Base-by-base conservation (phyloP, 306 rosid species). In the Pyrus communis region DNA sequence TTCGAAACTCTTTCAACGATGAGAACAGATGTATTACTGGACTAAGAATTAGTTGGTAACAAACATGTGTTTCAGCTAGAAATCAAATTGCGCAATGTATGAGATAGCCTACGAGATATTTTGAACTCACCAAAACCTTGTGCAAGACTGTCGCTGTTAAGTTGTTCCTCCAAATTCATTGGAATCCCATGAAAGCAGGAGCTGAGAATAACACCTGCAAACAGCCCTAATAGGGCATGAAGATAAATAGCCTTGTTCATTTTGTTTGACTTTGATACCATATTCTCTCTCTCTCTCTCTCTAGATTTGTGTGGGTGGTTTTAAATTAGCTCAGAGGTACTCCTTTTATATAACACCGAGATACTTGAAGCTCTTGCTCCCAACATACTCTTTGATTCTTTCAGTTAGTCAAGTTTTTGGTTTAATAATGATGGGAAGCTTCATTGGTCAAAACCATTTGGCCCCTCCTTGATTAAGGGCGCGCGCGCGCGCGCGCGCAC, bases 161-260 rank as follows among this genome's bases (percentile, higher is more conserved):
- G 7, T 64, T 64, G 19, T 9, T 31, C 69, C 45, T 64, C 23
- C 14, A 64, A 18, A 31, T 33, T 31, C 43, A 18, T 65, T 35
- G 51, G 59, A 67, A 63, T 38, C 75, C 65, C 70, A 46, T 23
- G 40, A 23, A 45, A 71, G 30, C 59, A 71, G 54, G 71, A 82
- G 77, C 75, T 67, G 54, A 75, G 4, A 42, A 77, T 12, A 42
- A 72, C 61, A 40, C 75, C 31, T 35, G 64, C 74, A 65, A 70
- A 28, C 49, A 78, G 7, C 75, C 81, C 80, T 30, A 81, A 52
- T 25, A 81, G 75, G 65, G 74, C 74, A 49, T 33, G 23, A 6
- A 31, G 57, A 74, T 17, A 35, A 3, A 45, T 9, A 12, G 28
- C 51, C 54, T 23, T 84, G 27, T 66, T 19, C 67, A 65, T 59